Conservation (phyloP, 306 rosid genomes). For the Malus asiatica region DNA sequence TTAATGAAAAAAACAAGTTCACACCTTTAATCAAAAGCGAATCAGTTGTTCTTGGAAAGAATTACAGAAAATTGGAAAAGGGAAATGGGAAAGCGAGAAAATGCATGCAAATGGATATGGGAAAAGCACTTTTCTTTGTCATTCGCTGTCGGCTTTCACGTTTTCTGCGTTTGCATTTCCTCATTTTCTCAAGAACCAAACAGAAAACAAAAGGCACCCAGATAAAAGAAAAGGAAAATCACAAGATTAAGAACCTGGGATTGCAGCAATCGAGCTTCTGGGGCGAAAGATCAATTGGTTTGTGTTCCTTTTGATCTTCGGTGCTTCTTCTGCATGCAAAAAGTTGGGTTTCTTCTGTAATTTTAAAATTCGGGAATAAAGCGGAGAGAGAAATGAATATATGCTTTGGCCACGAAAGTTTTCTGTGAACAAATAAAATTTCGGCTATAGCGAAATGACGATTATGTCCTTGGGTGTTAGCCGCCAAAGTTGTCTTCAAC, state of each 20-base stretch:
- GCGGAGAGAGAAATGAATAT: conserved; percentile 26
- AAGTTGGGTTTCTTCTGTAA: not conserved
- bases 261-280: not conserved
- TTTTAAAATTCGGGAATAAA: not conserved
- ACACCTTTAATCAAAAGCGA: not conserved
- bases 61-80: not conserved
- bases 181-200: not conserved
- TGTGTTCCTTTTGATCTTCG: too few species aligned
- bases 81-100: not conserved
- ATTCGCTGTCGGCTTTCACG: not conserved
- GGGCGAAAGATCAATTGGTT: not conserved
- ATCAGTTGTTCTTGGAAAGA: not conserved
- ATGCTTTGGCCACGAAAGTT: conserved; percentile 34
- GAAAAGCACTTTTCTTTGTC: not conserved
- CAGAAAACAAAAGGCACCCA: not conserved
- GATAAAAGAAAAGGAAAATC: not conserved
- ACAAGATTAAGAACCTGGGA: not conserved
- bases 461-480: not conserved
- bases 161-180: not conserved
- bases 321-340: not conserved
- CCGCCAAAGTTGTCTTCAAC: not conserved
- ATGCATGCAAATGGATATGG: not conserved
- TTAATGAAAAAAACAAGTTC: not conserved
- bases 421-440: not conserved
- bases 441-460: not conserved